Evolutionary conservation across 306 rosid species (phyloP).

Genomic region (Dalbergia cultrata): DNA sequence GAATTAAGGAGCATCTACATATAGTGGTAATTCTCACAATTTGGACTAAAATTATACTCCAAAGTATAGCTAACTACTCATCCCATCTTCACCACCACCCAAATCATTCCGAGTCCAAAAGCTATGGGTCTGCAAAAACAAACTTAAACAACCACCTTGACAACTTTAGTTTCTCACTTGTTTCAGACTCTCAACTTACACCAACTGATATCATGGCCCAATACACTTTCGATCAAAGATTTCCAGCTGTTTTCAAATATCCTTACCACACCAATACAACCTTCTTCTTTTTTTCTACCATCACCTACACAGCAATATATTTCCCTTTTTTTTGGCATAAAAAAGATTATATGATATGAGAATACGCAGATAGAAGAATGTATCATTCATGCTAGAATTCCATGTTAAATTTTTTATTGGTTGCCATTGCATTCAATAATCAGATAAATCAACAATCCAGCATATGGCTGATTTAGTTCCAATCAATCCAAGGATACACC

Average conservation of each 20-base stretch:
- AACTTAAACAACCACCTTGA: neutral
- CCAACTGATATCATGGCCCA: neutral
- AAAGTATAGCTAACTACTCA: neutral
- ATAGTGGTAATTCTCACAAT: constrained; percentile 20
- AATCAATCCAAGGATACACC: neutral
- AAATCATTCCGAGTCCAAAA: neutral
- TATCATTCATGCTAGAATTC: neutral
- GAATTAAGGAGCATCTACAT: constrained; percentile 1
- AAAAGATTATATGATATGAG: constrained; percentile 9
- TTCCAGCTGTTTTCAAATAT: constrained; percentile 17
- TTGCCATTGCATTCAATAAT: neutral
- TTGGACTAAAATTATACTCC: neutral
- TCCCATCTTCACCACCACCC: constrained; percentile 6
- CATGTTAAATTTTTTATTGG: neutral
- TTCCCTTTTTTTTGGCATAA: neutral
- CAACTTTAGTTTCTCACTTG: constrained; percentile 7
- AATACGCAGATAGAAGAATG: constrained; percentile 2
- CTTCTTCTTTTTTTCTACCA: neutral
- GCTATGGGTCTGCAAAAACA: neutral
- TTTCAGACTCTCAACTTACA: neutral
- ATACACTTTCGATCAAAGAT: neutral
- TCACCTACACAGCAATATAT: neutral
- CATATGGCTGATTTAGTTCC: constrained; percentile 29
- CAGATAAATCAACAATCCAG: neutral
- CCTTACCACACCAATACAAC: neutral